Conservation (phyloP, 2,329 filamentous ascomycete genomes). For the Alternaria brassicicola region DNA sequence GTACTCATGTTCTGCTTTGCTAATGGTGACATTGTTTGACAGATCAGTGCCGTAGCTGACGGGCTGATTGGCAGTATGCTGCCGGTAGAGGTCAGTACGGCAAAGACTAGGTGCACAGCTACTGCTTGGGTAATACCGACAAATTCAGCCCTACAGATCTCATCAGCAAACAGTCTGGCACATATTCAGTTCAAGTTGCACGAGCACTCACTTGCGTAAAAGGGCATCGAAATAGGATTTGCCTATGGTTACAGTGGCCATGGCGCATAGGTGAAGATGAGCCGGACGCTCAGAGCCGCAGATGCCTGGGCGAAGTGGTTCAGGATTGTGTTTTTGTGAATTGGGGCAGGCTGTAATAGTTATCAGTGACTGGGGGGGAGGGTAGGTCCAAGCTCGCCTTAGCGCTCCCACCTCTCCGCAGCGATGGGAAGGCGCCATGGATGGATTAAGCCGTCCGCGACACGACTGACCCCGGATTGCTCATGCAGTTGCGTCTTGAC, state of each 20-base stretch:
- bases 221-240: constrained; percentile 67
- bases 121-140: constrained; percentile 48
- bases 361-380: constrained; percentile 24
- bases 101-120: neutral
- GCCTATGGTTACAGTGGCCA: constrained; percentile 63
- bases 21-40: constrained; percentile 59
- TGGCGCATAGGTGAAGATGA: constrained; percentile 28
- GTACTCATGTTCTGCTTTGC: constrained; percentile 65
- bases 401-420: constrained; percentile 28
- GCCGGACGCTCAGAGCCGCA: constrained; percentile 8
- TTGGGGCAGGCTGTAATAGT: constrained; percentile 15
- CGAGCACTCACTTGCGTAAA: constrained; percentile 61
- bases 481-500: constrained; percentile 4
- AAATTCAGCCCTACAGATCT: constrained; percentile 53
- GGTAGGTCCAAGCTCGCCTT: constrained; percentile 28
- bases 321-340: constrained; percentile 7
- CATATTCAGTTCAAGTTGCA: neutral
- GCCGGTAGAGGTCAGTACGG: constrained; percentile 10
- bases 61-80: constrained; percentile 52
- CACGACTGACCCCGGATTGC: constrained; percentile 22
- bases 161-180: constrained; percentile 30
- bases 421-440: constrained; percentile 25
- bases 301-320: constrained; percentile 9
- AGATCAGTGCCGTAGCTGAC: constrained; percentile 45
- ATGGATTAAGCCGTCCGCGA: constrained; percentile 10